Evolutionary conservation across 2,329 filamentous ascomycete genomes (phyloP), one percentile per base, ranked within the genome.

Genomic region (Xylaria sp.): DNA sequence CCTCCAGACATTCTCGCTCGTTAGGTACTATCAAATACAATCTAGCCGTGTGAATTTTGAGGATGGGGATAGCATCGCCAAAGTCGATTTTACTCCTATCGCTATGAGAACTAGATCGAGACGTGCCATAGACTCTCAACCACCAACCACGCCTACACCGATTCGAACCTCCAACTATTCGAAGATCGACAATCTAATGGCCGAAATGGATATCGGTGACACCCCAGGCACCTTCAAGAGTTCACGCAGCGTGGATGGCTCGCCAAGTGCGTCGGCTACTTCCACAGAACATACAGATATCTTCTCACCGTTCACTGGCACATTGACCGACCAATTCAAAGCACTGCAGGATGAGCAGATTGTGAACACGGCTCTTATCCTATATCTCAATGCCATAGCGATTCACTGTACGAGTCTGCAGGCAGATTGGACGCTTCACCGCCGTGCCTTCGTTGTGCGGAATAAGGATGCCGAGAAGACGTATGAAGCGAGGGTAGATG

Each of bases 401-500:
- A 63, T 67, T 4, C 54, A 58, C 18, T 63, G 18, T 44, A 41
- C 18, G 0, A 3, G 51, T 3, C 23, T 63, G 2, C 12, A 54
- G 39, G 65, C 55, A 4, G 6, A 67, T 18, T 67, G 65, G 58
- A 57, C 51, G 1, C 25, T 63, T 6, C 65, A 57, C 46, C 65
- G 65, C 1, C 39, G 20, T 8, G 6, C 48, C 1, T 52, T 67
- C 1, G 28, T 58, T 15, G 28, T 52, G 23, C n/a, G 23, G 18
- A 9, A 62, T 3, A 23, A 2, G 9, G 34, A 13, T 28, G 28
- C 28, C 28, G 4, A 9, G n/a, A 64, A 68, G 15, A 59, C 46
- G 18, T 68, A 64, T 20, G 65, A 68, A 51, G 65, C 65, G n/a
- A 68, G 65, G 13, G 65, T 68, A 10, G 65, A 68, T 34, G 65